These are phyloP conservation scores for Lipomyces yamadae DNA, from an alignment of 805 yeast genomes.

Conservation along the genomic window DNA sequence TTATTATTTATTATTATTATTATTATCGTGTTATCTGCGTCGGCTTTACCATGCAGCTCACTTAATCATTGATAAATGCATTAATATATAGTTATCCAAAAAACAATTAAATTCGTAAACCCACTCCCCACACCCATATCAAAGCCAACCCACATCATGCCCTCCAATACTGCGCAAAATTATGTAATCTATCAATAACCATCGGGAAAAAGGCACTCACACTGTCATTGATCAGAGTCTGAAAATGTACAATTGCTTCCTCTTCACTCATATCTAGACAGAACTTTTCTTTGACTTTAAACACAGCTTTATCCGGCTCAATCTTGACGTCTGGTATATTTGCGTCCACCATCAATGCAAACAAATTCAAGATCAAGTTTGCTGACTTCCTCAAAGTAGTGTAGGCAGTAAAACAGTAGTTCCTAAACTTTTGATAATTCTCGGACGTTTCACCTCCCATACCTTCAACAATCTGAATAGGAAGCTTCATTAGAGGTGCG, in stretches of 20 bases:
- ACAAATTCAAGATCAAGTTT: slow-evolving; percentile 83
- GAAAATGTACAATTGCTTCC: slow-evolving; percentile 94
- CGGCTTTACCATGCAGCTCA: not conserved
- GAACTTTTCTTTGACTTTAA: slow-evolving; percentile 87
- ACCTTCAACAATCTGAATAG: slow-evolving; percentile 95
- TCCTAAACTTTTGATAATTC: slow-evolving; percentile 83
- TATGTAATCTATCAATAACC: slow-evolving; percentile 92
- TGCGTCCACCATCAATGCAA: slow-evolving; percentile 92
- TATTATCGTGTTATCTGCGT: not conserved
- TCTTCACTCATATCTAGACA: slow-evolving; percentile 93
- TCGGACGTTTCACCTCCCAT: slow-evolving; percentile 93
- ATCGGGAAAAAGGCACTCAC: slow-evolving; percentile 93
- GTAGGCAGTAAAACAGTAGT: slow-evolving; percentile 93
- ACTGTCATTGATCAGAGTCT: slow-evolving; percentile 88
- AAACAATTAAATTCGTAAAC: not conserved
- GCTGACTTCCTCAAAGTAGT: slow-evolving; percentile 88
- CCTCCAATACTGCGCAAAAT: slow-evolving; percentile 97
- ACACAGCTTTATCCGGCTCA: slow-evolving; percentile 84
- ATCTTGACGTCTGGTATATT: slow-evolving; percentile 86
- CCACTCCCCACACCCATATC: not conserved
- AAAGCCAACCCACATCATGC: slow-evolving; percentile 55
- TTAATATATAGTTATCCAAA: not conserved
- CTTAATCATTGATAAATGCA: not conserved
- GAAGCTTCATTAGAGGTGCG: slow-evolving; percentile 97
- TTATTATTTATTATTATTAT: too few species aligned